Evolutionary conservation across 1,139 yeast species (phyloP).

Genomic region (Protomyces macrosporus): DNA sequence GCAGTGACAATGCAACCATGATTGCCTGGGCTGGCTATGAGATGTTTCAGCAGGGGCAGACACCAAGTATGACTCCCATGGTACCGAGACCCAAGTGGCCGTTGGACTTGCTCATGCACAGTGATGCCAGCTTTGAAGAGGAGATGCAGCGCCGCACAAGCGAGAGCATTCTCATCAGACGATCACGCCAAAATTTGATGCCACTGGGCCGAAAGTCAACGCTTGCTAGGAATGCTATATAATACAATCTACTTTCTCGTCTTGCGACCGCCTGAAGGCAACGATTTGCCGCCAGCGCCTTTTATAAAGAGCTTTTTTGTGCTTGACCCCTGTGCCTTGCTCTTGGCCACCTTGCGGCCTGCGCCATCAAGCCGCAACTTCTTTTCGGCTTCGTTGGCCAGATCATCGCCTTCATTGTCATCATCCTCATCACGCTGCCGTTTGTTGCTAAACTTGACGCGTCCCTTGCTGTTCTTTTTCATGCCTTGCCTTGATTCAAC

Average conservation of each 20-base stretch:
- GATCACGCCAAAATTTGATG: neutral
- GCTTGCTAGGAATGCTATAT: neutral
- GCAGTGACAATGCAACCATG: slow-evolving; percentile 96
- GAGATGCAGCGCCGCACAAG: neutral
- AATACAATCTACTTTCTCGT: slow-evolving; percentile 6
- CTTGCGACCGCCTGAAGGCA: slow-evolving; percentile 22
- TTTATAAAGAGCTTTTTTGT: slow-evolving; percentile 14
- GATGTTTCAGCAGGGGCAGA: slow-evolving; percentile 36
- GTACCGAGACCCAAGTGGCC: slow-evolving; percentile 24
- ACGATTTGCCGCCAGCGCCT: slow-evolving; percentile 16
- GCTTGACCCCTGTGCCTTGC: neutral
- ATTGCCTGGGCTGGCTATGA: slow-evolving; percentile 97
- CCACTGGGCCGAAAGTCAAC: neutral
- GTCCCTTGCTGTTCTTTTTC: slow-evolving; percentile 21
- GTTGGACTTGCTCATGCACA: slow-evolving; percentile 6
- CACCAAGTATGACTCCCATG: neutral
- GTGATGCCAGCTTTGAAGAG: slow-evolving; percentile 1
- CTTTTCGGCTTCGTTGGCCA: slow-evolving; percentile 46
- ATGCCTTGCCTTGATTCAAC: slow-evolving; percentile 26
- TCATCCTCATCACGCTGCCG: slow-evolving; percentile 65
- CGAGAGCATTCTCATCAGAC: neutral
- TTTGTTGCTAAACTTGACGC: slow-evolving; percentile 38
- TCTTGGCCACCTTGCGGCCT: neutral
- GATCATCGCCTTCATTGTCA: slow-evolving; percentile 52
- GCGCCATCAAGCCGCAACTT: slow-evolving; percentile 7